phyloP scores from a whole-genome alignment of 305 asterid genomes.

The Rubia tinctorum region DNA sequence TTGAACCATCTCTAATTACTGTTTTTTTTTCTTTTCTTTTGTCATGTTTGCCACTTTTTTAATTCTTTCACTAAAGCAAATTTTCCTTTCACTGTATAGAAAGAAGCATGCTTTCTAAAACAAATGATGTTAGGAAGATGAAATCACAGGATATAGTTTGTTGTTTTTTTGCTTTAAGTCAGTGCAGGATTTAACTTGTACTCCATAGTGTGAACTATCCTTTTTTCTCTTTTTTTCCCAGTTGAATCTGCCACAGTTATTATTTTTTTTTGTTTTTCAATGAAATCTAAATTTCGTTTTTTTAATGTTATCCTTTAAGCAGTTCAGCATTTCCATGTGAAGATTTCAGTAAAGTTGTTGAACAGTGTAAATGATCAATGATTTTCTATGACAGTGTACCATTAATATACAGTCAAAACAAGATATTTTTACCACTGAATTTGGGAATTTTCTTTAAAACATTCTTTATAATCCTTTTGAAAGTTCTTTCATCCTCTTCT shows the following conservation, averaged over 20 bases:
- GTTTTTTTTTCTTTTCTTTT: no score
- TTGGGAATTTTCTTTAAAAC: neutral
- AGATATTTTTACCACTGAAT: neutral
- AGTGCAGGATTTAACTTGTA: neutral
- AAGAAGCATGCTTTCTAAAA: conserved; percentile 1
- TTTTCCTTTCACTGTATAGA: neutral
- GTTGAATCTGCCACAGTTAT: neutral
- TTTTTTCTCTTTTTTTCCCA: neutral
- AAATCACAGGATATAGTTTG: neutral
- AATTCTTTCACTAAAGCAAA: neutral
- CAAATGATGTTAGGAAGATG: neutral
- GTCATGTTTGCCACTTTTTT: neutral
- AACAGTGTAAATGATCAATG: neutral
- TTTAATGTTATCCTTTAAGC: neutral
- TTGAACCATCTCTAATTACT: conserved; percentile 9
- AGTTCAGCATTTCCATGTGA: neutral
- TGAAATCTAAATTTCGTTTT: neutral
- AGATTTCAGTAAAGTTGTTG: neutral
- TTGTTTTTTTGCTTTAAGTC: neutral
- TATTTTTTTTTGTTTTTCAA: neutral
- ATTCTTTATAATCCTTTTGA: neutral
- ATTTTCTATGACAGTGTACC: neutral
- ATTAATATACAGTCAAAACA: neutral
- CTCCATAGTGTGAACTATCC: neutral
- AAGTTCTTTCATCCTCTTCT: neutral